Evolutionary conservation across 2,329 filamentous ascomycete species (phyloP).

Genomic region (Aspergillus awamori): DNA sequence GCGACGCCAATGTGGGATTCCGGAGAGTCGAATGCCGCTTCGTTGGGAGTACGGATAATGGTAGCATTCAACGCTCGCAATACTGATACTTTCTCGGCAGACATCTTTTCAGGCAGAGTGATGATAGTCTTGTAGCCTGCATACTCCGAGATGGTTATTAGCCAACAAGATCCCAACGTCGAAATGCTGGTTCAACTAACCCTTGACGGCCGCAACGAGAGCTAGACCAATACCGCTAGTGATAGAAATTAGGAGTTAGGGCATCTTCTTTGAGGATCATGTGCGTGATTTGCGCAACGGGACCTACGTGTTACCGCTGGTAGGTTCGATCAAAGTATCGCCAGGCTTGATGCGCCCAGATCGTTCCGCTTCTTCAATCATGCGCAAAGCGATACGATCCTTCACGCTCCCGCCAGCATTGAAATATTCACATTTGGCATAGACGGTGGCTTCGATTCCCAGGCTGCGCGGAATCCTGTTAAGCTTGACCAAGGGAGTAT

Average conservation of each 20-base stretch:
- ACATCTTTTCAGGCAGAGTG: slow-evolving; percentile 99
- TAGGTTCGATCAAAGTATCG: slow-evolving; percentile 96
- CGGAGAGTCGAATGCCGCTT: slow-evolving; percentile 90
- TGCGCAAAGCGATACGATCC: slow-evolving; percentile 91
- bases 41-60: slow-evolving; percentile 95
- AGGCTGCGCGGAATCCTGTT: slow-evolving; percentile 91
- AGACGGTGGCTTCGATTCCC: slow-evolving; percentile 85
- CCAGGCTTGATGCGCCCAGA: slow-evolving; percentile 93
- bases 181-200: slow-evolving; percentile 18
- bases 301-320: slow-evolving; percentile 81
- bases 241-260: background rate
- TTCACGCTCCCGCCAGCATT: slow-evolving; percentile 94
- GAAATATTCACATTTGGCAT: slow-evolving; percentile 90
- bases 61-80: slow-evolving; percentile 91
- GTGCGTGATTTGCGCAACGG: background rate
- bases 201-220: slow-evolving; percentile 91
- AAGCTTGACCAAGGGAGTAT: slow-evolving; percentile 90
- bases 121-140: slow-evolving; percentile 92
- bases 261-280: background rate
- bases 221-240: slow-evolving; percentile 82
- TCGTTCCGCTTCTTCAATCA: slow-evolving; percentile 94
- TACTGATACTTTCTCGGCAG: slow-evolving; percentile 94
- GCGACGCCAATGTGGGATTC: slow-evolving; percentile 98
- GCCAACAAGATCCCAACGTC: slow-evolving; percentile 1
- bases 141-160: background rate